Conservation (phyloP, 495 filamentous ascomycete genomes). For the Daldinia concentrica region DNA sequence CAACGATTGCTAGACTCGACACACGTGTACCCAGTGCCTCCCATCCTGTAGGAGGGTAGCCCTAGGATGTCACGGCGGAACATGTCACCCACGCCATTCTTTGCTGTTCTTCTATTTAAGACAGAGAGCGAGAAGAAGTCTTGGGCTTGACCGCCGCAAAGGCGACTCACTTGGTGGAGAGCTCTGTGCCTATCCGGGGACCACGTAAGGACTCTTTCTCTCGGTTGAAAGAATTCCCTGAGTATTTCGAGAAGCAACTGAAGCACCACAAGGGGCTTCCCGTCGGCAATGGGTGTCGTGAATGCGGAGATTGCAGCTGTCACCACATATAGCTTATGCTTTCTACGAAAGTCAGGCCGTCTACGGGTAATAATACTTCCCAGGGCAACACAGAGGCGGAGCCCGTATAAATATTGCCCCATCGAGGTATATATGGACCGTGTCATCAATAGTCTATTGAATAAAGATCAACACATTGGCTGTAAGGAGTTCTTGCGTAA, state of each 20-base stretch:
- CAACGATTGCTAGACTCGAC: constrained; percentile 59
- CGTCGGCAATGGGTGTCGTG: constrained; percentile 44
- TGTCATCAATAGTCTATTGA: constrained; percentile 8
- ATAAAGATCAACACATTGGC: constrained; percentile 14
- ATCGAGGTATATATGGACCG: constrained; percentile 10
- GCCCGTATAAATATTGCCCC: constrained; percentile 22
- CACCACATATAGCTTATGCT: constrained; percentile 49
- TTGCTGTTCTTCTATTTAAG: constrained; percentile 40
- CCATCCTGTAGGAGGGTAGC: constrained; percentile 35
- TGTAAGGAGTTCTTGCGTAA: constrained; percentile 14
- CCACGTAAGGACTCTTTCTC: constrained; percentile 37
- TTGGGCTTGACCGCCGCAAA: constrained; percentile 52
- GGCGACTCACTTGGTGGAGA: constrained; percentile 44
- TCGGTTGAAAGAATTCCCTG: constrained; percentile 36
- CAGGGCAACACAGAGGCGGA: constrained; percentile 48
- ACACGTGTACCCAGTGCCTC: constrained; percentile 55
- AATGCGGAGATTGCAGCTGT: constrained; percentile 52
- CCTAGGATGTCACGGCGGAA: constrained; percentile 34
- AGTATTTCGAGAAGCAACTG: constrained; percentile 49
- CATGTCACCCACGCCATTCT: constrained; percentile 37
- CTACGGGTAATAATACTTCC: constrained; percentile 48
- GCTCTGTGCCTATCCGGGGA: constrained; percentile 51
- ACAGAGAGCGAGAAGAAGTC: constrained; percentile 39
- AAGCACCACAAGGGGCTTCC: constrained; percentile 39
- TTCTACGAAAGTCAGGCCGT: constrained; percentile 45